Evolutionary conservation across 78 protist genomes (phyloP), one percentile per base, ranked within the genome.

Genomic region (Tieghemostelium lacteum): DNA sequence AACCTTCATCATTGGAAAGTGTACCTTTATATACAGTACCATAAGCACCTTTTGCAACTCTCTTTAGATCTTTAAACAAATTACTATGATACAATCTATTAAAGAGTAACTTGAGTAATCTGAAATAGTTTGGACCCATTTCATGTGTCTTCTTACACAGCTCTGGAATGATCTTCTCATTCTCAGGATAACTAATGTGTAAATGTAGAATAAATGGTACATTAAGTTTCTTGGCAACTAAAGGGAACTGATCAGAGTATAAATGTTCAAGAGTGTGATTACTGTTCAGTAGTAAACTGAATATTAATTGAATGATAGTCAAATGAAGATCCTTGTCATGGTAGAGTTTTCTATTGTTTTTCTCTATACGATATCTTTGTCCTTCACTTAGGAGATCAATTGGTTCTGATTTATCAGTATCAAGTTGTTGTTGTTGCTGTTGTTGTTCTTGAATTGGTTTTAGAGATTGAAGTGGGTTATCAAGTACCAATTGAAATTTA

Each of bases 21-120:
- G 77, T 61, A n/a, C 91, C 85, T 22, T 78, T 65, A 7, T 94
- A 94, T 6, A 93, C 96, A 10, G 91, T 93, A 29, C 96, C 96
- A 70, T 72, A 94, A 1, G 96, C 96, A 67, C 96, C 96, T 57
- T 71, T 71, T 2, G 73, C 86, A 39, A 71, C 86, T 37, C 85
- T 55, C 37, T 83, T 74, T 36, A 70, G 24, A 42, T 73, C 91
- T 40, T 83, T 66, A 29, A 75, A 78, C 3, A 66, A 37, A 14
- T 39, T 24, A 8, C 86, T 31, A 31, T 75, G 85, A 73, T 67
- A 94, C 1, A 88, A 36, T 31, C 75, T 16, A 34, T 73, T 87
- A 42, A 87, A 88, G 1, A 94, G 71, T 12, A 94, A 65, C 71
- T 94, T 94, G 0, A 94, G 63, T 2, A 94, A 71, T 31, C 87